These are phyloP conservation scores for Saccharomyces hybrid DNA, from an alignment of 1,139 yeast genomes.

Conservation along the genomic window DNA sequence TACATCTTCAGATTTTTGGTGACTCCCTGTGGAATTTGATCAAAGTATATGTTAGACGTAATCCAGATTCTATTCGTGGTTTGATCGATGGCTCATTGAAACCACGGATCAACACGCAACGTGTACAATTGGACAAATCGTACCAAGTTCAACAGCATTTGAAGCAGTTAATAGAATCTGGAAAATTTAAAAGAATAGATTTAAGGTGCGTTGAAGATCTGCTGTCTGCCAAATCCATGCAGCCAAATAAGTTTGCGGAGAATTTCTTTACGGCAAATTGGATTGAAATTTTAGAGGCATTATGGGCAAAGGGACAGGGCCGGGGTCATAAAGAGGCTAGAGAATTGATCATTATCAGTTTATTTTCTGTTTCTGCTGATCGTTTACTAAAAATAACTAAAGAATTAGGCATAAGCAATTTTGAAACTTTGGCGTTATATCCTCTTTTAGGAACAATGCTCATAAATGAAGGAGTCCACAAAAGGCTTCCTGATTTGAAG, in stretches of 20 bases:
- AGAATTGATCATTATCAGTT: constrained; percentile 44
- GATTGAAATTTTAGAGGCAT: constrained; percentile 50
- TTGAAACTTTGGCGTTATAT: constrained; percentile 36
- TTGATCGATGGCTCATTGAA: constrained; percentile 40
- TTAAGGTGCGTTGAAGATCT: constrained; percentile 39
- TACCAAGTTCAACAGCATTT: constrained; percentile 33
- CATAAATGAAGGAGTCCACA: constrained; percentile 44
- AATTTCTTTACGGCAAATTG: constrained; percentile 46
- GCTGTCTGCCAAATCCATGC: constrained; percentile 27
- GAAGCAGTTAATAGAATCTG: constrained; percentile 38
- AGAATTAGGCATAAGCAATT: constrained; percentile 40
- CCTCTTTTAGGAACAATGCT: constrained; percentile 52
- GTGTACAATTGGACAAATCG: constrained; percentile 24
- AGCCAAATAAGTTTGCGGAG: constrained; percentile 39
- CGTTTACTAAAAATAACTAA: constrained; percentile 39
- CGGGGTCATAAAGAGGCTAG: constrained; percentile 40
- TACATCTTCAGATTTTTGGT: constrained; percentile 49
- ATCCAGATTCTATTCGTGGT: constrained; percentile 42
- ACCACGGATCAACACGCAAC: constrained; percentile 28
- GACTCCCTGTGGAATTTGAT: constrained; percentile 58
- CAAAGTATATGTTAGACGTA: constrained; percentile 42
- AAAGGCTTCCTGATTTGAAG: constrained; percentile 34
- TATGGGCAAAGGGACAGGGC: constrained; percentile 51
- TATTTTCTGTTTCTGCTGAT: constrained; percentile 43
- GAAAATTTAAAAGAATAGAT: constrained; percentile 40